These are phyloP conservation scores for Hanseniaspora vineae DNA, from an alignment of 805 yeast genomes.

Conservation along the genomic window DNA sequence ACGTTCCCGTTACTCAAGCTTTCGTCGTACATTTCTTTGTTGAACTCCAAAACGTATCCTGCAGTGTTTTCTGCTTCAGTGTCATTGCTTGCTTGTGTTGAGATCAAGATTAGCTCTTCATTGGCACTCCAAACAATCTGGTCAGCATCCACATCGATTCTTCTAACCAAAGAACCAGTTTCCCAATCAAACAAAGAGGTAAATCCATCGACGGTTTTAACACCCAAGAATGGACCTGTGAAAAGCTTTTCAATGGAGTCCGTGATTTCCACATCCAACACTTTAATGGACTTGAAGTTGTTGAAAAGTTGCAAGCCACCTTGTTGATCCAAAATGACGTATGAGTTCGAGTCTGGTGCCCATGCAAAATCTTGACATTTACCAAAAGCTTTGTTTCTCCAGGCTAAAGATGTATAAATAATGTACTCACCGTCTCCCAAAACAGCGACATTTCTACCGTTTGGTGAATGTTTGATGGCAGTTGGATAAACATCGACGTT, in stretches of 20 bases:
- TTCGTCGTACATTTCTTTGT: conserved; percentile 50
- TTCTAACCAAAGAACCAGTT: conserved; percentile 65
- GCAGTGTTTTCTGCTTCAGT: conserved; percentile 25
- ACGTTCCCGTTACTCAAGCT: conserved; percentile 45
- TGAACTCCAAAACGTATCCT: conserved; percentile 66
- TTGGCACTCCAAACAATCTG: conserved; percentile 88
- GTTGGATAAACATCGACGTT: conserved; percentile 87
- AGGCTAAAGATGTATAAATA: conserved; percentile 90
- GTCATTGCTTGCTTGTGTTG: conserved; percentile 37
- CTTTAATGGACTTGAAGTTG: conserved; percentile 70
- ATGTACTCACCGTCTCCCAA: conserved; percentile 97
- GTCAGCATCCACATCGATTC: conserved; percentile 73
- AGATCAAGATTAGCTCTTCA: conserved; percentile 75
- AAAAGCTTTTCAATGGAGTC: conserved; percentile 69
- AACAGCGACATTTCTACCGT: conserved; percentile 93
- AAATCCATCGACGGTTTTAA: conserved; percentile 63
- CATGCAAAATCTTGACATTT: conserved; percentile 84
- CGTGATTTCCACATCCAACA: conserved; percentile 49
- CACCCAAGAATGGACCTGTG: conserved; percentile 82
- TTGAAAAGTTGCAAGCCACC: conserved; percentile 59
- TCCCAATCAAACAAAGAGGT: conserved; percentile 93
- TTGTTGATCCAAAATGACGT: conserved; percentile 65
- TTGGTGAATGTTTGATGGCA: conserved; percentile 80
- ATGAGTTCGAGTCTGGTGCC: conserved; percentile 83
- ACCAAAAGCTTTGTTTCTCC: conserved; percentile 95